Conservation (phyloP, 345 rosid genomes). For the Gossypium rotundifolium region DNA sequence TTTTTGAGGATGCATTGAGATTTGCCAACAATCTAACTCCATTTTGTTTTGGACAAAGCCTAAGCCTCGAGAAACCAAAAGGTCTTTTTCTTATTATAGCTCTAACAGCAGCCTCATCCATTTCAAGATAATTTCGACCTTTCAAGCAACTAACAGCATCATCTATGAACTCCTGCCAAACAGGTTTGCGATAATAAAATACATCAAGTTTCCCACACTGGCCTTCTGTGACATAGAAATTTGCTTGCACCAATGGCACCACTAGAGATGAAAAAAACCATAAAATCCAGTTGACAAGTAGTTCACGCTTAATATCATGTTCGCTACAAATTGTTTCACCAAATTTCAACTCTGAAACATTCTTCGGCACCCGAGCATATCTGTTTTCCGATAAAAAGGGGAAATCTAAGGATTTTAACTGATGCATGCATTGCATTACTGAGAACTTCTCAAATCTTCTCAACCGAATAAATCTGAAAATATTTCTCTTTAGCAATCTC, state of each 20-base stretch:
- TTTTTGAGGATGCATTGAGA: slow-evolving; percentile 54
- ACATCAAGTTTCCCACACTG: slow-evolving; percentile 57
- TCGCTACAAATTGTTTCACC: slow-evolving; percentile 20
- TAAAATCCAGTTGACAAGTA: slow-evolving; percentile 60
- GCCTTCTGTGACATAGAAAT: slow-evolving; percentile 79
- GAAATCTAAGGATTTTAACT: slow-evolving; percentile 47
- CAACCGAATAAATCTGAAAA: slow-evolving; percentile 53
- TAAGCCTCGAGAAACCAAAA: slow-evolving; percentile 60
- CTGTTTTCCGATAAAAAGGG: slow-evolving; percentile 40
- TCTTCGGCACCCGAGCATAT: slow-evolving; percentile 18
- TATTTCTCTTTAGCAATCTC: slow-evolving; percentile 62
- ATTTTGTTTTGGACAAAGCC: slow-evolving; percentile 62
- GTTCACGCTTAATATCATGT: slow-evolving; percentile 35
- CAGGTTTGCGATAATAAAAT: slow-evolving; percentile 57
- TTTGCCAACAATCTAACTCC: slow-evolving; percentile 63
- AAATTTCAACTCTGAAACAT: slow-evolving; percentile 12
- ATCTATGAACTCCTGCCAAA: slow-evolving; percentile 52
- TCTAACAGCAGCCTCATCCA: slow-evolving; percentile 41
- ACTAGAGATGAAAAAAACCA: slow-evolving; percentile 72
- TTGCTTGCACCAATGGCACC: slow-evolving; percentile 57
- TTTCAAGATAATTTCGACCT: slow-evolving; percentile 31
- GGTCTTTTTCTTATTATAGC: slow-evolving; percentile 29
- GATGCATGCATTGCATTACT: slow-evolving; percentile 50
- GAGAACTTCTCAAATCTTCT: slow-evolving; percentile 71
- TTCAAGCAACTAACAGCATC: slow-evolving; percentile 31